A percentile compares a stretch with the other conserved stretches of the same genome.
Evolutionary conservation across 192 early-diverging fungal genomes (phyloP).

Genomic region (Gaertneriomyces sp.): DNA sequence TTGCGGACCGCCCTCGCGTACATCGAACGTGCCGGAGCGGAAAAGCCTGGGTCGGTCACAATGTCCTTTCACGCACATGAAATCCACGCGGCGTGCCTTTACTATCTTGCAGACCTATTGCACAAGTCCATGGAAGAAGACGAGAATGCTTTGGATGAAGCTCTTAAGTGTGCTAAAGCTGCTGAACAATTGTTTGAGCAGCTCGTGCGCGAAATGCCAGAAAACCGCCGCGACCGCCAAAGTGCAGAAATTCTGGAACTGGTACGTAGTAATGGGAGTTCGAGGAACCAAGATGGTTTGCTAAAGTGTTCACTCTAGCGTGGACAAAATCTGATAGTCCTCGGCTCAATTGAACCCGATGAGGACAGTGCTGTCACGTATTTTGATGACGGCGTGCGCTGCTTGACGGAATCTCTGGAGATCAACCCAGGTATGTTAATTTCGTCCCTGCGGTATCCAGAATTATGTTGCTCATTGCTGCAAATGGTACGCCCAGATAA

Average conservation of each 20-base stretch:
- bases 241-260: background rate
- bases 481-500: too few relatives aligned
- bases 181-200: background rate
- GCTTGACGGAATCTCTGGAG: too few relatives aligned
- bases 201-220: background rate
- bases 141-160: background rate
- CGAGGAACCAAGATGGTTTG: background rate
- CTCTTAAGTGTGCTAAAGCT: background rate
- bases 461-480: too few relatives aligned
- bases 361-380: slow-evolving; percentile 8
- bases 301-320: background rate
- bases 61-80: slow-evolving; percentile 7
- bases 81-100: slow-evolving; percentile 17
- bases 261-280: background rate
- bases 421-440: too few relatives aligned
- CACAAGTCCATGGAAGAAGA: slow-evolving; percentile 1
- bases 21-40: slow-evolving; percentile 12
- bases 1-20: slow-evolving; percentile 18
- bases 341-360: slow-evolving; percentile 15
- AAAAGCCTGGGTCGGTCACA: background rate
- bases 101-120: slow-evolving; percentile 5
- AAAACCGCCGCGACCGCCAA: background rate
- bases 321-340: slow-evolving; percentile 19
- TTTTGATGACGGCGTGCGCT: slow-evolving; percentile 15
- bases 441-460: too few relatives aligned